Evolutionary conservation across 495 filamentous ascomycete species (phyloP).

Genomic region (Penicillium coprophilum): DNA sequence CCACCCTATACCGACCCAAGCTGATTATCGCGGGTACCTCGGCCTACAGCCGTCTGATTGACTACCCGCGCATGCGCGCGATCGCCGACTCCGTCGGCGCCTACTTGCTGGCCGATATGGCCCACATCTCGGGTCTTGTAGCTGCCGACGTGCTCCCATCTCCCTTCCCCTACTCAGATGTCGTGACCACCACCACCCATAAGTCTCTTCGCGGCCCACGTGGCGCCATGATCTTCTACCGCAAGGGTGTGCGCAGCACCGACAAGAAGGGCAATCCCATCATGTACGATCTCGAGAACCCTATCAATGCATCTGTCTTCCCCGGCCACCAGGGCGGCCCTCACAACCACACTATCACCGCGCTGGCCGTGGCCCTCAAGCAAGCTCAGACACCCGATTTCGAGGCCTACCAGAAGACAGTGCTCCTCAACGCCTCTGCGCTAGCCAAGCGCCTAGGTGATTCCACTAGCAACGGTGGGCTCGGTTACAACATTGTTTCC

Average conservation of each 20-base stretch:
- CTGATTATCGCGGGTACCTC: conserved; percentile 93
- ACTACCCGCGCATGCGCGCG: conserved; percentile 82
- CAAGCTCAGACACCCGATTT: conserved; percentile 91
- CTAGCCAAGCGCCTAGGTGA: conserved; percentile 72
- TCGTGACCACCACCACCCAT: conserved; percentile 98
- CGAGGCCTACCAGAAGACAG: conserved; percentile 80
- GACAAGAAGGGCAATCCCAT: conserved; percentile 85
- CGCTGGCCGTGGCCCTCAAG: conserved; percentile 87
- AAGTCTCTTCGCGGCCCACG: conserved; percentile 94
- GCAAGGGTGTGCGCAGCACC: conserved; percentile 80
- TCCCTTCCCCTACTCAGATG: conserved; percentile 86
- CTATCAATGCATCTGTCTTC: conserved; percentile 96
- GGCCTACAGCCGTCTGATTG: conserved; percentile 91
- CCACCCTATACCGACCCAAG: conserved; percentile 86
- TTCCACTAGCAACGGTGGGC: conserved; percentile 67
- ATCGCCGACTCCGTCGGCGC: conserved; percentile 89
- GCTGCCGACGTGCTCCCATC: conserved; percentile 86
- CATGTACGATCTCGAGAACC: conserved; percentile 87
- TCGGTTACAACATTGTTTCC: conserved; percentile 88
- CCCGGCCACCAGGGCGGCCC: conserved; percentile 98
- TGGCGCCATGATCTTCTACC: conserved; percentile 98
- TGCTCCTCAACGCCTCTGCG: conserved; percentile 85
- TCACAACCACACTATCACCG: conserved; percentile 98
- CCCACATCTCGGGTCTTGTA: conserved; percentile 94
- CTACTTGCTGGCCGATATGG: conserved; percentile 93